These are phyloP conservation scores for Edaphochlamys debaryana DNA, from an alignment of 139 green algal species.

Conservation along the genomic window DNA sequence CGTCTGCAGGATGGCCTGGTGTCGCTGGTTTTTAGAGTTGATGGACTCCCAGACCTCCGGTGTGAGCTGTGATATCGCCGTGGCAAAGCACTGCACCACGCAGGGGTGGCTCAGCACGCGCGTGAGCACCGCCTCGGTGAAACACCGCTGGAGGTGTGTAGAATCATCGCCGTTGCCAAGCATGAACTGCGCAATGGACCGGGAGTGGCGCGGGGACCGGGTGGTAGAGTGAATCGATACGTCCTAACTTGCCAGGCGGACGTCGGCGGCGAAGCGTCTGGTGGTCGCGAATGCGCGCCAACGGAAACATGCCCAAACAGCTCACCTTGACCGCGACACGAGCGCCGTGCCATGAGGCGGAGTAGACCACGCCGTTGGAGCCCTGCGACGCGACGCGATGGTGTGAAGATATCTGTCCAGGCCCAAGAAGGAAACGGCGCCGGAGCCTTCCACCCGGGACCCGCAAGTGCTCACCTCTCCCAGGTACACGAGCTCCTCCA, in stretches of 20 bases:
- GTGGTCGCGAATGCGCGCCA: no score
- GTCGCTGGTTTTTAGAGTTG: background rate
- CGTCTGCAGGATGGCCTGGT: slow-evolving; percentile 3
- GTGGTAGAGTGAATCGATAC: no score
- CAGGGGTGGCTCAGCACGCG: slow-evolving; percentile 34
- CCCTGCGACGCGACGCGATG: slow-evolving; percentile 5
- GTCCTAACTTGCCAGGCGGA: no score
- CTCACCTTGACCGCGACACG: slow-evolving; percentile 31
- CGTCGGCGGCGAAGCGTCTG: no score
- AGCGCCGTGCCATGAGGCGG: slow-evolving; percentile 23
- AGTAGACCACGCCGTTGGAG: slow-evolving; percentile 31
- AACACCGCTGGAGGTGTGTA: slow-evolving; percentile 16
- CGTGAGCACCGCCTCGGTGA: slow-evolving; percentile 26
- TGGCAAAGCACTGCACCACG: slow-evolving; percentile 40
- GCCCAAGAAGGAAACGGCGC: no score
- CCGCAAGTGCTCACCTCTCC: slow-evolving; percentile 38
- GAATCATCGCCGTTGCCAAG: slow-evolving; percentile 4
- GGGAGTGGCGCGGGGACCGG: no score
- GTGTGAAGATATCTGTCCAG: no score
- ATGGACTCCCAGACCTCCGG: slow-evolving; percentile 7
- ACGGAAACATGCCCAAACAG: no score
- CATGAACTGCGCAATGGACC: slow-evolving; percentile 29
- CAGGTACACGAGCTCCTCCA: slow-evolving; percentile 7
- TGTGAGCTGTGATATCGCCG: slow-evolving; percentile 20
- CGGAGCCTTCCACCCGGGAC: no score